A percentile compares a stretch with the other conserved stretches of the same genome.
phyloP scores from a whole-genome alignment of 352 stramenopile genomes.

The Blastocystis sp. region DNA sequence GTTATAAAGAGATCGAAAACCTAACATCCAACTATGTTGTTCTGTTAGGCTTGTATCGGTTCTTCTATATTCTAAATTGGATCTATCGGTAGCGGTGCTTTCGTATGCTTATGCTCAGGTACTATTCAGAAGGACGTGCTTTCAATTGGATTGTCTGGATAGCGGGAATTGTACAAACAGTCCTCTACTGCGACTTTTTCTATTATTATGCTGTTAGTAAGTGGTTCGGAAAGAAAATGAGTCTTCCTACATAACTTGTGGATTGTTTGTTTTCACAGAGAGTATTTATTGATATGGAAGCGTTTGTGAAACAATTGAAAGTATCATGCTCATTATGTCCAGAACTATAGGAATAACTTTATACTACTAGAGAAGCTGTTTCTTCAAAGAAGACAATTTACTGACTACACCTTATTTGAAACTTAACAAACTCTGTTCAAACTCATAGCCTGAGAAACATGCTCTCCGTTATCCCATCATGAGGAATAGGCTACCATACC shows the following conservation, averaged over 20 bases:
- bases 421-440: too few relatives aligned
- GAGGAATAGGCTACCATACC: too few relatives aligned
- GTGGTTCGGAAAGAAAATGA: slow-evolving; percentile 61
- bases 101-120: neutral
- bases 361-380: too few relatives aligned
- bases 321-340: too few relatives aligned
- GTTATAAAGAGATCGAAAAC: slow-evolving; percentile 94
- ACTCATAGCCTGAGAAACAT: too few relatives aligned
- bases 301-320: too few relatives aligned
- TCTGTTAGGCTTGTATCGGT: slow-evolving; percentile 91
- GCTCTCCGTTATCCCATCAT: too few relatives aligned
- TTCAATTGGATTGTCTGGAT: slow-evolving; percentile 97
- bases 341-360: too few relatives aligned
- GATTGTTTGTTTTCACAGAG: neutral
- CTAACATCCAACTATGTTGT: slow-evolving; percentile 98
- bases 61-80: slow-evolving; percentile 99
- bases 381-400: too few relatives aligned
- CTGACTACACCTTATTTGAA: too few relatives aligned
- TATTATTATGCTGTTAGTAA: slow-evolving; percentile 86
- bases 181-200: slow-evolving; percentile 99
- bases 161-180: slow-evolving; percentile 92
- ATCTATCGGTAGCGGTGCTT: slow-evolving; percentile 79
- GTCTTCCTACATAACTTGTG: slow-evolving; percentile 52
- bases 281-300: neutral
- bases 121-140: slow-evolving; percentile 86